Evolutionary conservation across 257 asterid species (phyloP), one percentile per base, ranked within the genome.

Genomic region (Solanum raphanifolium): DNA sequence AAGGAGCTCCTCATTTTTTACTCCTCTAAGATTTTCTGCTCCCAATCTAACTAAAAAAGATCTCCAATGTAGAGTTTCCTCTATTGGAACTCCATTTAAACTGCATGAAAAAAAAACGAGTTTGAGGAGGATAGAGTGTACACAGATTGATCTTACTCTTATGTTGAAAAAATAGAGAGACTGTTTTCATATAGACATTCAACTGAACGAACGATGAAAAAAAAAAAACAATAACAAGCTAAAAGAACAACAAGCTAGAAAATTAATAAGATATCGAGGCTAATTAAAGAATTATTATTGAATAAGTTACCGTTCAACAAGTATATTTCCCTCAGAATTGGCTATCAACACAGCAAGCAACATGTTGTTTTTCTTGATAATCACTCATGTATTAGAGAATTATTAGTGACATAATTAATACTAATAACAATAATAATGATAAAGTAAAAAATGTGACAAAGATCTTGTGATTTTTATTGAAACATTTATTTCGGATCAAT

Each of bases 41-140:
- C 98, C 99, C 65, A 97, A 91, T 90, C 94, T 97, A 79, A 97
- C 99, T 55, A 97, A 90, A 91, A 97, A 97, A 83, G 96, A 94
- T 90, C 99, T 93, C 99, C 99, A 95, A 86, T 97, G 99, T 81
- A 94, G 83, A 85, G 98, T 98, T 86, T 97, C 99, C 93, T 97
- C 99, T 0, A 98, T 94, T 60, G 98, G 99, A 68, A 97, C 98
- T 90, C 99, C 99, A 90, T 95, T 95, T 90, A 95, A 95, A 76
- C 99, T 96, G 87, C 90, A 92, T 58, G 29, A 0, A 68, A 8
- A 15, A 21, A 4, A 4, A 4, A 21, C 0, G 27, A 52, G 2
- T 58, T 8, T 58, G 5, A 1, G 27, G 27, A 58, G 2, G 68
- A 58, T 8, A 62, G 2, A 62, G 31, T 0, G 8, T n/a, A 62